Evolutionary conservation across 192 early-diverging fungal genomes (phyloP), one percentile per base, ranked within the genome.

Genomic region (Chytriomyces confervae): DNA sequence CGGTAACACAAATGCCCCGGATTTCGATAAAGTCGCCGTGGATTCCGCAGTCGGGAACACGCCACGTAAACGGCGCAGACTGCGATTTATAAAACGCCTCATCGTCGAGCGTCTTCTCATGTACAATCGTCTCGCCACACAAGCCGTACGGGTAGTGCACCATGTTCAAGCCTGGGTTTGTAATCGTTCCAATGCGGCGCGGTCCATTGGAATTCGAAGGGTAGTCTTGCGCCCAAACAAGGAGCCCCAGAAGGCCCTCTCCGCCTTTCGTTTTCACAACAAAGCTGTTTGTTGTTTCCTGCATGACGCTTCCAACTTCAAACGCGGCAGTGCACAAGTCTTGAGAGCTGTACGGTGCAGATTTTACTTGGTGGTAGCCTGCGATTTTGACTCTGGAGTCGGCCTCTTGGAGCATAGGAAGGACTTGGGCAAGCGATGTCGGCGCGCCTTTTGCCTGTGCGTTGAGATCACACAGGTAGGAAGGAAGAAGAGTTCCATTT

Each of bases 221-320:
- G 36, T 27, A 66, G 36, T 66, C 64, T 53, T 80, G 79, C n/a
- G 78, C 51, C 79, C 79, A 80, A 3, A 80, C 72, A 74, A 80
- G 78, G 46, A 80, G 44, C 4, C 79, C 79, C 47, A 80, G 11
- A 4, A 75, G 44, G 20, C 60, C 36, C 45, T 75, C 61, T 8
- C 61, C 61, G 8, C 61, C 61, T 11, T 50, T 16, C 7, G 72
- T 75, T 24, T 47, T 63, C 9, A 75, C 61, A 27, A 75, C 48
- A 63, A 75, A 45, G 8, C 63, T 43, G 45, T 63, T 63, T 18
- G 9, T 20, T 2, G 43, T 47, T 8, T 18, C 24, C 8, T 47
- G 8, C 20, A 23, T 24, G 6, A 44, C 50, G 6, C 3, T 29
- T 5, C n/a, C 36, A 8, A 24, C 20, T 24, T 23, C n/a, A 50